Base-by-base conservation (phyloP, 768 basidiomycete species). In the Leucocoprinus leucothites region DNA sequence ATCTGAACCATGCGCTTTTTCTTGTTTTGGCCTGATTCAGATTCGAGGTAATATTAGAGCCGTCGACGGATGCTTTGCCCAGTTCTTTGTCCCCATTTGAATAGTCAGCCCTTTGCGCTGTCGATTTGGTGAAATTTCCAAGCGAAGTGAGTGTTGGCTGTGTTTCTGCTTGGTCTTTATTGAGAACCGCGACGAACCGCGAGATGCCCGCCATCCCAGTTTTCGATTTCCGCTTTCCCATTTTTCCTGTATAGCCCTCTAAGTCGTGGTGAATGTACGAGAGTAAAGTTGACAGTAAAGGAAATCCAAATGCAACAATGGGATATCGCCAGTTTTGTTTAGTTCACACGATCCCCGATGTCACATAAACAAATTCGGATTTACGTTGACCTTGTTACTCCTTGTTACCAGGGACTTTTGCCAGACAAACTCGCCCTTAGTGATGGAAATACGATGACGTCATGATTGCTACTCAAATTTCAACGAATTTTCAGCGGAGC, bases 1-100 rank as follows among this genome's bases (percentile, higher is more conserved):
- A 83, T 58, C 73, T 76, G 57, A 71, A 16, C 22, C 8, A 28
- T 22, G 21, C 46, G 22, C 35, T 38, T 41, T 44, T 45, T 31
- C 21, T 11, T 14, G 13, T 26, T 28, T 40, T 19, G 9, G 19
- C 18, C 16, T 11, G 26, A 5, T 4, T 19, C n/a, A 16, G 31
- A 5, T 14, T n/a, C 21, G 31, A 48, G n/a, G n/a, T 35, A 18
- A 26, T 22, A 8, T 42, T 52, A n/a, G 40, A 16, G 21, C 21
- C 21, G 42, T 44, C 21, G 6, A 11, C 31, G 31, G 31, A 31
- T 5, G 31, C 19, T 14, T n/a, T n/a, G n/a, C n/a, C n/a, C n/a
- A n/a, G 42, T 24, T 44, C 42, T 24, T 6, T 16, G 42, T 44
- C 21, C 21, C 21, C 42, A n/a, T n/a, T 11, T n/a, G 38, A 8